Base-by-base conservation (phyloP, 345 rosid species). In the Populus deltoides region DNA sequence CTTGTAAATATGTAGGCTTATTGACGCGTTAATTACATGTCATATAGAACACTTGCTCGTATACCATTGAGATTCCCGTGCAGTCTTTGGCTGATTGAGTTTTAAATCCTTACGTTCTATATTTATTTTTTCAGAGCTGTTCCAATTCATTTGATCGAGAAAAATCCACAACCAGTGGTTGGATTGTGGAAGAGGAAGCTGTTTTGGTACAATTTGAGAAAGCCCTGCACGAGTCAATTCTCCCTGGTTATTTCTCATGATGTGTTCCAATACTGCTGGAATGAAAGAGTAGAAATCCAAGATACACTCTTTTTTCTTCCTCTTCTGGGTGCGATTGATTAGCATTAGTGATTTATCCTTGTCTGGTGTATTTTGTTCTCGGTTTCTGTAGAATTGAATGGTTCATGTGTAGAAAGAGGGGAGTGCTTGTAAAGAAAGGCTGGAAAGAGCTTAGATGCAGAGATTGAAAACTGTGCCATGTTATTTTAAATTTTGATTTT, bases 181-280 rank as follows among this genome's bases (percentile, higher is more conserved):
- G 98, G 98, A 47, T 78, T 59, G 84, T 85, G 65, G 83, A 88
- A 2, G 93, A 90, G 88, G 94, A 90, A 83, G 84, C 74, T 57
- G 79, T 89, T 65, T 62, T 83, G 7, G 86, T 89, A 55, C 97
- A 96, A 79, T 81, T 82, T 7, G 98, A 92, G 87, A 81, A 84
- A 72, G 66, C 87, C 11, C 61, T 86, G 29, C 68, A 85, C 22
- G 88, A 84, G 70, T 75, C 77, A 36, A 78, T 80, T 65, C 83
- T 81, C 62, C 75, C 72, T 8, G 79, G 75, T 70, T 87, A 75
- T 77, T 88, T 89, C 82, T 80, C 82, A 41, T 87, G 87, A 88
- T 71, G 70, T 55, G 5, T 41, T 10, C 16, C 80, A 47, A 66
- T 55, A 43, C 20, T 24, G 57, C 57, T 17, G 57, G 22, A 51